A percentile compares a stretch with the other conserved stretches of the same genome.
Evolutionary conservation across 352 stramenopile genomes (phyloP).

Genomic region (Plasmopara viticola): DNA sequence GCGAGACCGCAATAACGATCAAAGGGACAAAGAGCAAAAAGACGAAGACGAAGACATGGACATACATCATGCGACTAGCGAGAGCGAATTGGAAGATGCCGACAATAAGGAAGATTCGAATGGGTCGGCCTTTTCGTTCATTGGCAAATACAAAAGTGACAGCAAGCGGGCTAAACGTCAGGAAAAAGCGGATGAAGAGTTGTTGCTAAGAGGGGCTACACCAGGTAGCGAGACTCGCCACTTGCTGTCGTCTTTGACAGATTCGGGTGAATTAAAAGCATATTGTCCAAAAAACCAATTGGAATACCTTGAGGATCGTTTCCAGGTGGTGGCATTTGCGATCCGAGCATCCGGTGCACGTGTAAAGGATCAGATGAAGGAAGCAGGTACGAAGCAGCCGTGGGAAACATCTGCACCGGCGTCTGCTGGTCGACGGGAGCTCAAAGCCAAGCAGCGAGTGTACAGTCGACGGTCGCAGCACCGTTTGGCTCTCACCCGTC

Average conservation of each 20-base stretch:
- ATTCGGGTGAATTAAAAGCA: conserved; percentile 60
- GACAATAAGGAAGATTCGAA: conserved; percentile 23
- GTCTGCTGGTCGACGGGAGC: conserved; percentile 59
- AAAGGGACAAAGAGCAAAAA: conserved; percentile 13
- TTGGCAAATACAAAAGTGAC: conserved; percentile 51
- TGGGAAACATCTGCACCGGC: conserved; percentile 64
- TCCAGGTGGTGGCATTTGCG: conserved; percentile 84
- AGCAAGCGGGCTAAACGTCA: conserved; percentile 27
- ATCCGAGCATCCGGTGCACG: conserved; percentile 76
- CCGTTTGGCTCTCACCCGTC: conserved; percentile 53
- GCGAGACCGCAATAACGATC: conserved; percentile 18
- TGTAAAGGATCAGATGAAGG: conserved; percentile 88
- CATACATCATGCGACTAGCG: conserved; percentile 17
- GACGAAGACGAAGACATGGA: conserved; percentile 17
- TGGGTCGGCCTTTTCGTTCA: conserved; percentile 60
- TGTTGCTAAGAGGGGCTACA: conserved; percentile 20
- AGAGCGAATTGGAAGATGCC: conserved; percentile 29
- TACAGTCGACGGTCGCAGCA: conserved; percentile 62
- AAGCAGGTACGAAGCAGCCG: conserved; percentile 75
- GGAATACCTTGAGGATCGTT: conserved; percentile 84
- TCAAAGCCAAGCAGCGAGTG: conserved; percentile 84
- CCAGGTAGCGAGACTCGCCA: conserved; percentile 19
- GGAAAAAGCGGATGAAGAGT: conserved; percentile 20
- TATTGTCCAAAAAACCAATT: conserved; percentile 82
- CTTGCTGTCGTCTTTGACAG: conserved; percentile 37